Conservation (phyloP, 2,329 filamentous ascomycete genomes). For the Alternaria burnsii region DNA sequence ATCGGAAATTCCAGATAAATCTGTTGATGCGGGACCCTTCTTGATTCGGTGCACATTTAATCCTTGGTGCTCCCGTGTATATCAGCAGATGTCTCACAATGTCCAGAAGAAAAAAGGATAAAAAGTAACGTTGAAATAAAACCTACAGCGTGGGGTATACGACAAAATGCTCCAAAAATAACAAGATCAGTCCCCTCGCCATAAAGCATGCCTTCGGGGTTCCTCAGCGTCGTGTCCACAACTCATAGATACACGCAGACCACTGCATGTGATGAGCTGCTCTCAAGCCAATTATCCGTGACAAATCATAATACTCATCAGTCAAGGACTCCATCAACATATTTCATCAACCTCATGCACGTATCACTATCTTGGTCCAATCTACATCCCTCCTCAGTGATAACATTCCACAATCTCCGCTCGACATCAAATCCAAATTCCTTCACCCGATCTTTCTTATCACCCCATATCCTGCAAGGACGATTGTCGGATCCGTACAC, state of each 20-base stretch:
- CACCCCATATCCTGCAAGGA: constrained; percentile 33
- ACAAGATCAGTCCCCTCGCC: background rate
- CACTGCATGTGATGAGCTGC: background rate
- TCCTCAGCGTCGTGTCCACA: background rate
- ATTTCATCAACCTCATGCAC: constrained; percentile 22
- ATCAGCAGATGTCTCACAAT: background rate
- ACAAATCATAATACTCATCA: constrained; percentile 11
- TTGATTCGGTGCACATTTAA: background rate
- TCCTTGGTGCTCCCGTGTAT: background rate
- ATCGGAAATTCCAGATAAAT: too few relatives aligned
- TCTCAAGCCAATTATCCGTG: constrained; percentile 3
- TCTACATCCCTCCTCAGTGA: constrained; percentile 35
- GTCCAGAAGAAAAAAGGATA: background rate
- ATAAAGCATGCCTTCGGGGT: background rate
- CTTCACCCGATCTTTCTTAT: constrained; percentile 18
- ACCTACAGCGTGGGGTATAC: constrained; percentile 1
- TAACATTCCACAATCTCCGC: constrained; percentile 32
- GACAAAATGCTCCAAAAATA: background rate
- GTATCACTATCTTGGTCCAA: constrained; percentile 10
- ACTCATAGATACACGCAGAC: background rate
- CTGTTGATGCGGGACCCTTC: too few relatives aligned
- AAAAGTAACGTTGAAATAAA: background rate
- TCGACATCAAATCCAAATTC: constrained; percentile 38
- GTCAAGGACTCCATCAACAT: constrained; percentile 32
- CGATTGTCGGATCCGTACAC: constrained; percentile 18